These are phyloP conservation scores for Coccomyxa subellipsoidea DNA, from an alignment of 163 green algal genomes.

Conservation along the genomic window DNA sequence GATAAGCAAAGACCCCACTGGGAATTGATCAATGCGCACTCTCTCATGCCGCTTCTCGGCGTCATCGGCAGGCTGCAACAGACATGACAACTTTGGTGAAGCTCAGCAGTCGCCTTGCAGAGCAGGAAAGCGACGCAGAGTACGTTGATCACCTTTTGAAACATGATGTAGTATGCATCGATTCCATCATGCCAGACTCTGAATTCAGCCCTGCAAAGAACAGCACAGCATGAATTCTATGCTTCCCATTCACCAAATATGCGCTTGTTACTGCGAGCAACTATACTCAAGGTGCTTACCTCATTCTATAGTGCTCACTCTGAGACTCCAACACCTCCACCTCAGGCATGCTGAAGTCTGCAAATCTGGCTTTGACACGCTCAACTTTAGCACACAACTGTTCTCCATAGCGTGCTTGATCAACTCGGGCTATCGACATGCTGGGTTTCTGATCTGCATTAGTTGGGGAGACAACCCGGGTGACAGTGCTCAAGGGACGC, in stretches of 20 bases:
- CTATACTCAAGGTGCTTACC: too few species aligned
- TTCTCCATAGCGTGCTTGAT: neutral
- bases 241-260: too few species aligned
- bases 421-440: neutral
- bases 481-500: neutral
- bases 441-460: neutral
- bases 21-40: constrained; percentile 65
- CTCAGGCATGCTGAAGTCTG: neutral
- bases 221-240: neutral
- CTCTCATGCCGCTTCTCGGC: constrained; percentile 4
- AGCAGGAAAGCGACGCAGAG: neutral
- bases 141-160: constrained; percentile 33
- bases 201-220: constrained; percentile 57
- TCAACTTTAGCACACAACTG: constrained; percentile 5
- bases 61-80: neutral
- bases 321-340: neutral
- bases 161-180: constrained; percentile 63
- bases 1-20: constrained; percentile 66
- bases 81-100: neutral
- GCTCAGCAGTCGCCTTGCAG: too few species aligned
- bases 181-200: constrained; percentile 60
- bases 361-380: neutral
- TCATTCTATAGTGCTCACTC: constrained; percentile 6
- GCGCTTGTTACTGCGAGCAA: too few species aligned
- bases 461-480: neutral